Percentiles rank a stretch among this genome's conserved stretches.
phyloP scores from a whole-genome alignment of 177 flowering plant genomes.

The Tripterygium wilfordii region DNA sequence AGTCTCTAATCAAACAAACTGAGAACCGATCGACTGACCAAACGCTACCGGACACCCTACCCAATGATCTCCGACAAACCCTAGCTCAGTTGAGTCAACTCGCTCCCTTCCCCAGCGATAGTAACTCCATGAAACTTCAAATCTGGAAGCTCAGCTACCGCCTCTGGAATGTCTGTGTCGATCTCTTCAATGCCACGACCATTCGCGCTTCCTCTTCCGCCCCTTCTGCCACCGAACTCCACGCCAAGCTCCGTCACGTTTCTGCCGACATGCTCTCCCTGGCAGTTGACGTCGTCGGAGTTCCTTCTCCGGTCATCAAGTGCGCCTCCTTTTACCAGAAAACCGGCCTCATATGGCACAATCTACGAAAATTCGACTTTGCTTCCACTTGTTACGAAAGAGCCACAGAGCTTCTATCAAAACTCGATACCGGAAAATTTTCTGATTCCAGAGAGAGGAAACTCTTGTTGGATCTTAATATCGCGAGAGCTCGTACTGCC shows the following conservation, averaged over 20 bases:
- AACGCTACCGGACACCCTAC: conserved; percentile 18
- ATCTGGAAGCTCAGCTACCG: conserved; percentile 92
- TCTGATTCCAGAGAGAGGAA: conserved; percentile 51
- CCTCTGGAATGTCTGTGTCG: conserved; percentile 95
- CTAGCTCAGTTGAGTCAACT: conserved; percentile 32
- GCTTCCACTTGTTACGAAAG: conserved; percentile 76
- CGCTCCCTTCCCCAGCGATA: conserved; percentile 39
- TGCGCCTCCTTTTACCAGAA: conserved; percentile 75
- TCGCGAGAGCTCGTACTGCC: conserved; percentile 61
- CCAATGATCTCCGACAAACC: conserved; percentile 29
- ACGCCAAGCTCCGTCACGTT: conserved; percentile 70
- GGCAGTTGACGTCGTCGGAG: conserved; percentile 52
- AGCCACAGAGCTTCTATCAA: conserved; percentile 63
- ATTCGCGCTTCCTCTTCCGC: conserved; percentile 10
- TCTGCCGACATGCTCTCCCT: conserved; percentile 64
- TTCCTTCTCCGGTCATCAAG: conserved; percentile 75
- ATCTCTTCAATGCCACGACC: conserved; percentile 56
- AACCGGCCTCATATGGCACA: conserved; percentile 77
- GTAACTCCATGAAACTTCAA: conserved; percentile 55
- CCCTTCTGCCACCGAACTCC: conserved; percentile 21
- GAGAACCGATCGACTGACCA: conserved; percentile 22
- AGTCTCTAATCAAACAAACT: conserved; percentile 30
- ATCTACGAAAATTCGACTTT: conserved; percentile 46
- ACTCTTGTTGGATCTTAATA: conserved; percentile 38
- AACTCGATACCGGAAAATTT: conserved; percentile 24